Base-by-base conservation (phyloP, 495 filamentous ascomycete genomes). In the Penicillium bovifimosum region DNA sequence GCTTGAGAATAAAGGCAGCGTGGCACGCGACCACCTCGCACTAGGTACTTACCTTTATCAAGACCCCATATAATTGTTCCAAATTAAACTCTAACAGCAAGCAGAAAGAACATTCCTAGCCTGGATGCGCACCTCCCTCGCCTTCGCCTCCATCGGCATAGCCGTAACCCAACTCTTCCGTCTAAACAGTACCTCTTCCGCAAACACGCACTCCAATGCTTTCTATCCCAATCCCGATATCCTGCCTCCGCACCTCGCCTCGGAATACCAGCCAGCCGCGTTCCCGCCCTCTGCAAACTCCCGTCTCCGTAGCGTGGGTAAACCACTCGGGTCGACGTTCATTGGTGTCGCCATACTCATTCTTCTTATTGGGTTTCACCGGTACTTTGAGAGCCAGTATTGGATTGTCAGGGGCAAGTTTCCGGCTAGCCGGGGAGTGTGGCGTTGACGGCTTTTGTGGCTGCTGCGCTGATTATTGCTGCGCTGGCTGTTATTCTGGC, bases 151-250 rank as follows among this genome's bases (percentile, higher is more conserved):
- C 43, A 98, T 98, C 61, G 93, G 93, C 50, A 91, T 98, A 54
- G 93, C 92, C 45, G 83, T 98, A 43, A 96, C 95, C 1, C 93
- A 98, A 68, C 81, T 98, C 43, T 97, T 98, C 73, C 86, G 93
- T 24, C 83, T 97, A 41, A 96, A 95, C 76, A 87, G 80, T 20
- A 76, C 84, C 29, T 52, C 55, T 6, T 52, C 55, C 8, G 38
- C 39, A 1, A 41, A 41, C 0, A 52, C 52, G 41, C 33, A 55
- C 13, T 36, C 41, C 17, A 42, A 53, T 11, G 36, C 35, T 13
- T 41, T 54, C 9, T 29, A 46, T 26, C 31, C 53, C 3, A n/a
- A 24, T 4, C 20, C 20, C 2, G 20, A 24, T 24, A 24, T 24
- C 20, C 20, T 24, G 2, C 20, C 20, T 2, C 20, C 20, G 20